Base-by-base conservation (phyloP, 306 rosid species). In the Citrullus colocynthis region DNA sequence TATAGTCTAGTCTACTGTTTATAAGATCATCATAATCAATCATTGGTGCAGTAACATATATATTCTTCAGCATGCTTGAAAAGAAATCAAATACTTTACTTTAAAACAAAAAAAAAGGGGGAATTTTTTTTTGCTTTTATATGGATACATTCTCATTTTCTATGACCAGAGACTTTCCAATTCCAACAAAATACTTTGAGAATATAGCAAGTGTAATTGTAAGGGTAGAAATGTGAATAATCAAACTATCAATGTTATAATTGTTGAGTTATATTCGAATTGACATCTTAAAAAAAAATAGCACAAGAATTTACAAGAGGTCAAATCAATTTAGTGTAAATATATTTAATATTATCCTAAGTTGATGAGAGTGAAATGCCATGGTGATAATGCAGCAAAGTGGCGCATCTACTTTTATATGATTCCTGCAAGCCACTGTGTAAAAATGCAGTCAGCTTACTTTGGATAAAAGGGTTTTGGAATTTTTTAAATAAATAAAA, bases 361-460 rank as follows among this genome's bases (percentile, higher is more conserved):
- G 66, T 37, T 56, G 78, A 55, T 54, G 52, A 52, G 55, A n/a
- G 52, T 58, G 10, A 49, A 78, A 65, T 37, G 65, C 6, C 24
- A 49, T 21, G 45, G 80, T 24, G 80, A 62, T 62, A 62, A 76
- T 58, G 57, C 80, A 30, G 57, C 80, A 30, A 62, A 77, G 80
- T 24, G 67, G 77, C 54, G 66, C 55, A 65, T 49, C 81, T 79
- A 65, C 20, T 77, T 79, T 79, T 79, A 66, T 66, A 30, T 66
- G 81, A 79, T 79, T 79, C 81, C 81, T 56, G 45, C 63, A 55
- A 24, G 48, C 75, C 64, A 78, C 64, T 34, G 74, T 61, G 61
- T 78, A 2, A 78, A 78, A 78, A 45, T 78, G 74, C 18, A 78
- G 75, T 78, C 80, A 63, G 49, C 74, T 34, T 62, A 65, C 57